phyloP scores from a whole-genome alignment of 768 basidiomycete genomes.

The Termitomyces sp. region DNA sequence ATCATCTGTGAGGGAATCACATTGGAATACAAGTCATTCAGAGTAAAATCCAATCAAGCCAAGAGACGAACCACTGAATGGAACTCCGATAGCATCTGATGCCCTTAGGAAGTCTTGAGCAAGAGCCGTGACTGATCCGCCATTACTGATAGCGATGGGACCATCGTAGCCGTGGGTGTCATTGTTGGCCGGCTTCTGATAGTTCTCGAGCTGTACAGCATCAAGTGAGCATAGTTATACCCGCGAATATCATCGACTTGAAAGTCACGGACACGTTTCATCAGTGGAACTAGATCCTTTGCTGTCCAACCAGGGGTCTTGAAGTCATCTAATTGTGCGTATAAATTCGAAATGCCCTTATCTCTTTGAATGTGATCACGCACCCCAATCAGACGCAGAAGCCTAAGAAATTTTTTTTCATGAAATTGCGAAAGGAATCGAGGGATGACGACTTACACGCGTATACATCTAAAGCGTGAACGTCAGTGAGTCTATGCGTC shows the following conservation, averaged over 20 bases:
- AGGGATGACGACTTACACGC: constrained; percentile 31
- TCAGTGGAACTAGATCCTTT: constrained; percentile 64
- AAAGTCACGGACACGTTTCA: constrained; percentile 51
- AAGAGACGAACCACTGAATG: constrained; percentile 53
- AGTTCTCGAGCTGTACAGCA: constrained; percentile 65
- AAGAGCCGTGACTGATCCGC: constrained; percentile 57
- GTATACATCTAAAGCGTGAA: constrained; percentile 63
- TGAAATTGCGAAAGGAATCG: background rate
- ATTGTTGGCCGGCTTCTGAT: constrained; percentile 70
- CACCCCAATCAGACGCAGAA: constrained; percentile 70
- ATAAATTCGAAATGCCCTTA: background rate
- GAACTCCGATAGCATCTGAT: constrained; percentile 55
- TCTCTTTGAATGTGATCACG: constrained; percentile 9
- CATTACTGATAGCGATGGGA: constrained; percentile 72
- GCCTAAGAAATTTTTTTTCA: constrained; percentile 33
- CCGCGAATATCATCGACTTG: no score
- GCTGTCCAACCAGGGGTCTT: constrained; percentile 68
- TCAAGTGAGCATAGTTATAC: no score
- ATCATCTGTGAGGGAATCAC: constrained; percentile 44
- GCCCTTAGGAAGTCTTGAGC: constrained; percentile 72
- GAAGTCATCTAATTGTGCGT: constrained; percentile 54
- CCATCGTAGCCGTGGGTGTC: constrained; percentile 68
- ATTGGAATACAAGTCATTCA: background rate
- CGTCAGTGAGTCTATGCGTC: background rate
- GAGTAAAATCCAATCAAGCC: no score